These are phyloP conservation scores for Chaetomium olivaceum DNA, from an alignment of 2,329 filamentous ascomycete species.

Conservation along the genomic window DNA sequence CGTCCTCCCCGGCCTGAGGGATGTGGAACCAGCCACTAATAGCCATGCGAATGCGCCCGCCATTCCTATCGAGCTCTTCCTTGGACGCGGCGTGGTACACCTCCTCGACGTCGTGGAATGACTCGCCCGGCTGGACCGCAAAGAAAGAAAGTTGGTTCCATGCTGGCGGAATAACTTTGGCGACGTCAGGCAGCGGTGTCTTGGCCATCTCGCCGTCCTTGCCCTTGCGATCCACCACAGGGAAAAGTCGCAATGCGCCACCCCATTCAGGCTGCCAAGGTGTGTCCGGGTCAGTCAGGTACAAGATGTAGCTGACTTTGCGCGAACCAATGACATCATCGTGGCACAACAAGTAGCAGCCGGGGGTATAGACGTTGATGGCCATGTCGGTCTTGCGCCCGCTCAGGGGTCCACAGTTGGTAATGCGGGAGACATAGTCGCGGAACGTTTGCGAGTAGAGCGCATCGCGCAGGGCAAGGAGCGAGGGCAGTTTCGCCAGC, in stretches of 20 bases:
- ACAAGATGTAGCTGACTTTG: slow-evolving; percentile 94
- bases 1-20: slow-evolving; percentile 89
- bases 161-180: slow-evolving; percentile 83
- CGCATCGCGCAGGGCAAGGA: slow-evolving; percentile 90
- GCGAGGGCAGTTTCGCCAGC: slow-evolving; percentile 79
- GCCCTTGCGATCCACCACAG: slow-evolving; percentile 64
- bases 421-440: slow-evolving; percentile 83
- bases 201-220: slow-evolving; percentile 73
- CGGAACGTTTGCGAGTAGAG: slow-evolving; percentile 90
- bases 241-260: slow-evolving; percentile 85
- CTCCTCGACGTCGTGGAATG: slow-evolving; percentile 98
- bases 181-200: slow-evolving; percentile 75
- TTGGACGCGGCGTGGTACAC: slow-evolving; percentile 73
- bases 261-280: slow-evolving; percentile 93
- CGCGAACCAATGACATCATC: slow-evolving; percentile 99
- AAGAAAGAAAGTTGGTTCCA: slow-evolving; percentile 99
- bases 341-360: slow-evolving; percentile 92
- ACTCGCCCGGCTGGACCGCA: slow-evolving; percentile 95
- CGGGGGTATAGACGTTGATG: slow-evolving; percentile 96
- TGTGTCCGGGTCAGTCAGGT: slow-evolving; percentile 87
- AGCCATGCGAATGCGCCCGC: slow-evolving; percentile 86
- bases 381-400: slow-evolving; percentile 98
- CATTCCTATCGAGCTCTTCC: slow-evolving; percentile 65
- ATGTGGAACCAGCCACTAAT: slow-evolving; percentile 99
- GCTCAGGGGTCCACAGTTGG: slow-evolving; percentile 81